Conservation (phyloP, 805 yeast genomes). For the Candida quercuum region DNA sequence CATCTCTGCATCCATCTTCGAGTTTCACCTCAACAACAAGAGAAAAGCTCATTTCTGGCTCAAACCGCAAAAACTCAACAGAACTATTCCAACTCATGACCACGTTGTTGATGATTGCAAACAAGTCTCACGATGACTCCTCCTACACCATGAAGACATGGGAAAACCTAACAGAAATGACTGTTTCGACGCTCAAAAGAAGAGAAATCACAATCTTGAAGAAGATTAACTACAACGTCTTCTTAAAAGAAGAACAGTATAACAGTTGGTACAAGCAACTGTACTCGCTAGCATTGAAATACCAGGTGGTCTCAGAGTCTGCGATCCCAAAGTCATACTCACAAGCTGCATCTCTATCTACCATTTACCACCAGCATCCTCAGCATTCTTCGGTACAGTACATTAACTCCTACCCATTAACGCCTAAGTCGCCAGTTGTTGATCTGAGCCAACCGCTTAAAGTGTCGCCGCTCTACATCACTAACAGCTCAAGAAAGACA, state of each 20-base stretch:
- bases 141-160: constrained; percentile 48
- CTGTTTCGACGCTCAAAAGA: constrained; percentile 8
- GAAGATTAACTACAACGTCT: constrained; percentile 19
- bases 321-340: no score
- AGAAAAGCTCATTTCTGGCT: no score
- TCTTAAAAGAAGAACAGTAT: constrained; percentile 10
- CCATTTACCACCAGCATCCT: no score
- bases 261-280: constrained; percentile 9
- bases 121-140: constrained; percentile 44
- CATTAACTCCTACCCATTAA: constrained; percentile 13
- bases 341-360: no score
- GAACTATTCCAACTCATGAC: constrained; percentile 25
- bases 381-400: no score
- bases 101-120: constrained; percentile 29
- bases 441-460: constrained; percentile 3
- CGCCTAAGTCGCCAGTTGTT: constrained; percentile 19
- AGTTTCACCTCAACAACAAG: constrained; percentile 5
- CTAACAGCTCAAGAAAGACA: not conserved
- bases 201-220: constrained; percentile 18
- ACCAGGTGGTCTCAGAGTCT: no score
- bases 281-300: no score
- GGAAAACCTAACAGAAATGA: constrained; percentile 26
- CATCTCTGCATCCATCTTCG: no score
- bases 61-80: constrained; percentile 4
- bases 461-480: not conserved